These are phyloP conservation scores for Lagenidium sp. DNA, from an alignment of 352 stramenopile species.

Conservation along the genomic window DNA sequence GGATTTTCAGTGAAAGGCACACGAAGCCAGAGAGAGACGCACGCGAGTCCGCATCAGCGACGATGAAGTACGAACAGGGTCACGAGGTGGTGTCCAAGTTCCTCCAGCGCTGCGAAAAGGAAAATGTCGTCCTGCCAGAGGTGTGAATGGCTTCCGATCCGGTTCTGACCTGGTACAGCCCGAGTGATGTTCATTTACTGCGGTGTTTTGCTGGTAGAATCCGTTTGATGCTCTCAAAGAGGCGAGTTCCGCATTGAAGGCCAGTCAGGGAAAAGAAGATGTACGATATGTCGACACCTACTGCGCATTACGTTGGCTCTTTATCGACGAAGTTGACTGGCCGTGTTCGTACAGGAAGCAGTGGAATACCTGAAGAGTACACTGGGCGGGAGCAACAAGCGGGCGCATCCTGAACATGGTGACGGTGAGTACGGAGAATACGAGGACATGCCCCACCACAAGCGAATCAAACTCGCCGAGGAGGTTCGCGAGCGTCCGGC, in stretches of 20 bases:
- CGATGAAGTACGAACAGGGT: conserved; percentile 19
- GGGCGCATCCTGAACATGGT: conserved; percentile 7
- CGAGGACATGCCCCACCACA: conserved; percentile 36
- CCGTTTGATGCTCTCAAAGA: conserved; percentile 26
- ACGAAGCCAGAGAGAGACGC: too few species aligned
- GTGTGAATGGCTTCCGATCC: conserved; percentile 5
- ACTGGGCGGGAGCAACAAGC: conserved; percentile 18
- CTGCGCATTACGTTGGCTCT: too few species aligned
- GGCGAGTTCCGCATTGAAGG: conserved; percentile 19
- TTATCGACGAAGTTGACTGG: too few species aligned
- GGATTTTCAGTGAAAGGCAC: too few species aligned
- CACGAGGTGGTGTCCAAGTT: conserved; percentile 17
- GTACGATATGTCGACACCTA: too few species aligned
- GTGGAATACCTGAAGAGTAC: conserved; percentile 23
- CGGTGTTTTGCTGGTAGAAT: conserved; percentile 14
- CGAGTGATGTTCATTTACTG: conserved; percentile 13
- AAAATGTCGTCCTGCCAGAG: conserved; percentile 24
- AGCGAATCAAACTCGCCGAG: conserved; percentile 43
- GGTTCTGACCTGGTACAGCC: conserved; percentile 13
- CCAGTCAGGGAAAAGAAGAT: conserved; percentile 20
- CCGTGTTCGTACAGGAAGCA: conserved; percentile 13
- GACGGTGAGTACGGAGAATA: conserved; percentile 10
- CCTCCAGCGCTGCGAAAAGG: conserved; percentile 29
- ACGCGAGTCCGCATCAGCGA: neutral
- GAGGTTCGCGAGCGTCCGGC: conserved; percentile 38